Base-by-base conservation (phyloP, 2,329 filamentous ascomycete genomes). In the Aspergillus sp. region DNA sequence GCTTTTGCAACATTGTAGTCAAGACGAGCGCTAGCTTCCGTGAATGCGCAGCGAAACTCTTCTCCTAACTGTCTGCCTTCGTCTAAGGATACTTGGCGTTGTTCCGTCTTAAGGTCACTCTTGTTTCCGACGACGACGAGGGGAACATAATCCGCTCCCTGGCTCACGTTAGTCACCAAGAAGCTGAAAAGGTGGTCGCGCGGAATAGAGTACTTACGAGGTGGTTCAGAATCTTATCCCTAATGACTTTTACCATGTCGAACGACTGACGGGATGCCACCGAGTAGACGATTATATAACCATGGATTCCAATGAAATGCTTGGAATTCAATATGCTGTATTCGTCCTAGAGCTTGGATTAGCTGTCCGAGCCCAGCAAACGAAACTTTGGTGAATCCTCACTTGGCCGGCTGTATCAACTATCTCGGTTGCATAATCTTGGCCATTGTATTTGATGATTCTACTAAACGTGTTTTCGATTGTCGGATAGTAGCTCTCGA, bases 391-490 rank as follows among this genome's bases (percentile, higher is more conserved):
- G 34, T 41, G 25, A 52, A 61, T 55, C 68, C 82, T 73, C 83
- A 93, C 91, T 85, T 97, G 93, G 63, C 95, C 95, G 57, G 95
- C 95, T 30, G 95, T 99, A 77, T 99, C 95, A 77, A 99, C 95
- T 72, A 99, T 98, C 81, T 99, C 95, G 13, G 93, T 97, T 55
- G 91, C 89, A 79, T 89, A 99, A 68, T 98, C 95, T 78, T 97
- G 92, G 54, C 91, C 90, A 79, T 95, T 96, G 79, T 91, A 90
- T 71, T 92, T 91, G 77, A 99, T 97, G 69, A 93, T 89, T 78
- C 96, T 96, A 83, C 91, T 96, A 77, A 99, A 99, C 2, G 94
- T 98, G 79, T 98, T 99, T 79, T 99, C 95, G 73, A 99, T 98
- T 46, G 95, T 99, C 41, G 95, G 95, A 78, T 99, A 99, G 81